phyloP scores from a whole-genome alignment of 768 basidiomycete species.

The Hortiboletus flavorubellus region DNA sequence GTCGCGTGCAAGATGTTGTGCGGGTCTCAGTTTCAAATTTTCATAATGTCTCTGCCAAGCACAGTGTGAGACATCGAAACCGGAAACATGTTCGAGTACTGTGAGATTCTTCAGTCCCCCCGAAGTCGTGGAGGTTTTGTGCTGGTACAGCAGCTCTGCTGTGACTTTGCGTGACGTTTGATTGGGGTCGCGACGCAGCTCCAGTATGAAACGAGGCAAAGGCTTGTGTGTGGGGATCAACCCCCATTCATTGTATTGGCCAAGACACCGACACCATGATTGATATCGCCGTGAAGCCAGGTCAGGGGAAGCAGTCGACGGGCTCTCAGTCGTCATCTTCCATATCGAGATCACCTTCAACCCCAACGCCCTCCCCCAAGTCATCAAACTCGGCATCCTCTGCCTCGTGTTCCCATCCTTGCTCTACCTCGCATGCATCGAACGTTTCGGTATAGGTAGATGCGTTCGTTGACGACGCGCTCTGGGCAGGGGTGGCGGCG shows the following conservation, averaged over 20 bases:
- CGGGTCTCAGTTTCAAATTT: not conserved
- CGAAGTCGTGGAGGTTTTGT: not conserved
- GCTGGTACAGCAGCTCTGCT: not conserved
- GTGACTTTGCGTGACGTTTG: not conserved
- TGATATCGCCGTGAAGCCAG: not conserved
- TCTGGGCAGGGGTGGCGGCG: not conserved
- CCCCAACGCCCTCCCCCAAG: slow-evolving; percentile 58
- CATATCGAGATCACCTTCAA: slow-evolving; percentile 71
- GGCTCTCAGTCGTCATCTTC: slow-evolving; percentile 45
- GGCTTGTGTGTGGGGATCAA: not conserved
- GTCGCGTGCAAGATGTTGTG: too few relatives aligned
- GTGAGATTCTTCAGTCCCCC: not conserved
- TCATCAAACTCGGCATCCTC: slow-evolving; percentile 65
- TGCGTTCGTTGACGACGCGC: not conserved
- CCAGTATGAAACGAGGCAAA: not conserved
- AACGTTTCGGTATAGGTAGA: not conserved
- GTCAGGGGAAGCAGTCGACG: not conserved
- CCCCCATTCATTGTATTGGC: not conserved
- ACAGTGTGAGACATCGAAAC: not conserved
- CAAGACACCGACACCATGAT: not conserved
- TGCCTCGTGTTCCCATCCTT: slow-evolving; percentile 34
- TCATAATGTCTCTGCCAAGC: not conserved
- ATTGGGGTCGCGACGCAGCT: not conserved
- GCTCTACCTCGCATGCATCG: slow-evolving; percentile 23
- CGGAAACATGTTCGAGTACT: too few relatives aligned